Evolutionary conservation across 257 asterid species (phyloP).

Genomic region (Scutellaria baicalensis): DNA sequence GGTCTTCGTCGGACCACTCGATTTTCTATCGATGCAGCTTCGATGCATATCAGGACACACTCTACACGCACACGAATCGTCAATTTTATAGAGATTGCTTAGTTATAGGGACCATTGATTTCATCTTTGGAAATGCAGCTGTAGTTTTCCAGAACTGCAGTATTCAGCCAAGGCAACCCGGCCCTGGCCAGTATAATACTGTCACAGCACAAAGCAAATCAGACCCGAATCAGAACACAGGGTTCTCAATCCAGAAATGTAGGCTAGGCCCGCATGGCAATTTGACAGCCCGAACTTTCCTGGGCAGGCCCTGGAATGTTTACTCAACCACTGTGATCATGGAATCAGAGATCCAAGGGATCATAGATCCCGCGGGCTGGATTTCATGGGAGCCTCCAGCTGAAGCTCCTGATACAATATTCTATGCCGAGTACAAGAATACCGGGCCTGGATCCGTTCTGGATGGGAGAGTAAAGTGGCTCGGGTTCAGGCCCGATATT

Average conservation of each 20-base stretch:
- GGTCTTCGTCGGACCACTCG: conserved; percentile 22
- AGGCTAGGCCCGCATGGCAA: conserved; percentile 16
- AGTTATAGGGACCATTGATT: conserved; percentile 24
- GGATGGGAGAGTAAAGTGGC: conserved; percentile 20
- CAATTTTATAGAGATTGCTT: conserved; percentile 23
- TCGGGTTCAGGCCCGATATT: conserved; percentile 21
- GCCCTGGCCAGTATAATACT: conserved; percentile 21
- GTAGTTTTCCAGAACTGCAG: conserved; percentile 27
- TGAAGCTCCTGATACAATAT: conserved; percentile 19
- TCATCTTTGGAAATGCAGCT: conserved; percentile 37
- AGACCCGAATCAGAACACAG: conserved; percentile 36
- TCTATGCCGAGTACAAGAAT: conserved; percentile 29
- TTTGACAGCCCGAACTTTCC: conserved; percentile 20
- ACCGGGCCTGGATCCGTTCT: conserved; percentile 26
- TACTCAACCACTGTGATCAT: conserved; percentile 26
- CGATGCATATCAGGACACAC: conserved; percentile 31
- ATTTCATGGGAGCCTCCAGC: conserved; percentile 18
- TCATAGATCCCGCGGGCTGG: conserved; percentile 35
- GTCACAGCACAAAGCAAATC: conserved; percentile 32
- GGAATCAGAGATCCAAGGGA: conserved; percentile 10
- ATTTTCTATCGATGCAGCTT: conserved; percentile 25
- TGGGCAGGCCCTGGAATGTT: conserved; percentile 35
- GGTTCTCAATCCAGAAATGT: conserved; percentile 22
- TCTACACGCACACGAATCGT: conserved; percentile 32
- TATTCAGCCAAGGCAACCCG: conserved; percentile 18